These are phyloP conservation scores for Clavispora phyllophila DNA, from an alignment of 805 yeast species.

Conservation along the genomic window DNA sequence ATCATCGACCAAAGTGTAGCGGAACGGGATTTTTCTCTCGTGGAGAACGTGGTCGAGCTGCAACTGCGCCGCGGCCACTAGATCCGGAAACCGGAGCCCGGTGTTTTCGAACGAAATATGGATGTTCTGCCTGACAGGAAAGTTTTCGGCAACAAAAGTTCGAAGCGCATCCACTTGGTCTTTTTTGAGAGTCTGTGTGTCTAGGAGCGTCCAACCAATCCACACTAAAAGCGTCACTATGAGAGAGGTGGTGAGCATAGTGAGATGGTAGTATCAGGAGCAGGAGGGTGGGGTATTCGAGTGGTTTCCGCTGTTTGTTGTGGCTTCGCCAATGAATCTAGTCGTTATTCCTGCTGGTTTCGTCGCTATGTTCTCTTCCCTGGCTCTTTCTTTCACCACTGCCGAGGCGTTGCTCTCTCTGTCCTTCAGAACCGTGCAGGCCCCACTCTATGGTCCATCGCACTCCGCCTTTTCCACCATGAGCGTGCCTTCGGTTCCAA, in stretches of 20 bases:
- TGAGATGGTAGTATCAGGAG: background rate
- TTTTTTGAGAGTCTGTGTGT: background rate
- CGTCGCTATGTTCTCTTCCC: too few species aligned
- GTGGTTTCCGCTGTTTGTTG: too few species aligned
- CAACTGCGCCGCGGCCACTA: constrained; percentile 44
- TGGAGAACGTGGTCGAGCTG: constrained; percentile 24
- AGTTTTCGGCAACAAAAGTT: background rate
- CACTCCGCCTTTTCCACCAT: constrained; percentile 9
- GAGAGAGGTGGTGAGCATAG: constrained; percentile 4
- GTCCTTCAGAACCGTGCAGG: background rate
- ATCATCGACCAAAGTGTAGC: constrained; percentile 9
- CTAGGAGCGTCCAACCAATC: constrained; percentile 1
- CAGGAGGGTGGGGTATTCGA: too few species aligned
- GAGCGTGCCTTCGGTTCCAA: constrained; percentile 30
- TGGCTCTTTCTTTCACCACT: too few species aligned
- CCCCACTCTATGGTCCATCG: background rate
- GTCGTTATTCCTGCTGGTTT: too few species aligned
- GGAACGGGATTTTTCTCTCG: constrained; percentile 5
- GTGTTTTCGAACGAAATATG: constrained; percentile 27
- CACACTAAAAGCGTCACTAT: constrained; percentile 5
- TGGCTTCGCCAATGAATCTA: too few species aligned
- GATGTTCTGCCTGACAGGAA: constrained; percentile 19
- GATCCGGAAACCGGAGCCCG: constrained; percentile 60
- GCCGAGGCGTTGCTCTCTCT: too few species aligned
- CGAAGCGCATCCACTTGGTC: background rate